phyloP scores from a whole-genome alignment of 2,329 filamentous ascomycete species.

The Penicillium sclerotiorum region DNA sequence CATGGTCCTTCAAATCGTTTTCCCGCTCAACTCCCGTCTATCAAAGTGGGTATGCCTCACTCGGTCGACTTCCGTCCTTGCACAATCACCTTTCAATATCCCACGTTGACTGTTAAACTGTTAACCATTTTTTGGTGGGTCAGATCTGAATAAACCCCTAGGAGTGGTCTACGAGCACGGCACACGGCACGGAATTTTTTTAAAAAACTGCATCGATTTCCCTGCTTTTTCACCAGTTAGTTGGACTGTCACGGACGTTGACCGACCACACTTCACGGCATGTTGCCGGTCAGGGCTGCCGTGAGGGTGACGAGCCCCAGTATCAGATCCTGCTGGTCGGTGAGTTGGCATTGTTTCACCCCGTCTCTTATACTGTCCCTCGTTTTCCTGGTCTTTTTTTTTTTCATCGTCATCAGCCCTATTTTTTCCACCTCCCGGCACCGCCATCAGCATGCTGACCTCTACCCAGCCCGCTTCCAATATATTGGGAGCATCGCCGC shows the following conservation, averaged over 20 bases:
- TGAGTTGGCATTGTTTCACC: slow-evolving; percentile 14
- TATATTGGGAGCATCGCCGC: slow-evolving; percentile 16
- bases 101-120: not conserved
- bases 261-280: slow-evolving; percentile 16
- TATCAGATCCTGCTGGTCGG: slow-evolving; percentile 16
- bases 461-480: slow-evolving; percentile 25
- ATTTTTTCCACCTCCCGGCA: not conserved
- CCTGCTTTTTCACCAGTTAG: slow-evolving; percentile 9
- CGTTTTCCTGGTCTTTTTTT: not conserved
- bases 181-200: slow-evolving; percentile 16
- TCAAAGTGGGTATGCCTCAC: slow-evolving; percentile 4
- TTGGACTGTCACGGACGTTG: slow-evolving; percentile 18
- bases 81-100: not conserved
- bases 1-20: not conserved
- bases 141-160: slow-evolving; percentile 7
- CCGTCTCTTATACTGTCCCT: not conserved
- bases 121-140: slow-evolving; percentile 15
- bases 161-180: slow-evolving; percentile 13
- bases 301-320: slow-evolving; percentile 11
- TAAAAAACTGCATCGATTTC: slow-evolving; percentile 10
- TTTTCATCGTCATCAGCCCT: not conserved
- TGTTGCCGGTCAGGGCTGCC: slow-evolving; percentile 14
- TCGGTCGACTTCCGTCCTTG: slow-evolving; percentile 22
- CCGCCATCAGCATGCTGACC: slow-evolving; percentile 25
- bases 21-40: slow-evolving; percentile 1